Percentiles rank a stretch among this genome's conserved stretches.
These are phyloP conservation scores for Fagus sylvatica DNA, from an alignment of 306 rosid genomes.

Conservation along the genomic window DNA sequence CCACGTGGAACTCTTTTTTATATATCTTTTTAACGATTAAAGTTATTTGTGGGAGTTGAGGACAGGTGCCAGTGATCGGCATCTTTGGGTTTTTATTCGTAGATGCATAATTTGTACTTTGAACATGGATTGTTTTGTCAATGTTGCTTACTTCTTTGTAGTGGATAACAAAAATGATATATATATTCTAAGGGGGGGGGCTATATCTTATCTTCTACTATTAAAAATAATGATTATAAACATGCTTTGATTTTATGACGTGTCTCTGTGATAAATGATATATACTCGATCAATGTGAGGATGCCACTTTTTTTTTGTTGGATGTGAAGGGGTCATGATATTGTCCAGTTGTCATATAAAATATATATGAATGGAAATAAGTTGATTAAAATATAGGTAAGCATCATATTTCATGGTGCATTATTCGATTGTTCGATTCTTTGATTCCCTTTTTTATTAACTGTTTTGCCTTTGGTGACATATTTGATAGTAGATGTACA, in stretches of 20 bases:
- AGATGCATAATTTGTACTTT: background rate
- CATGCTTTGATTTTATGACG: no score
- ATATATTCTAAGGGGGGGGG: no score
- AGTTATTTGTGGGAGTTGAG: background rate
- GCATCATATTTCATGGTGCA: no score
- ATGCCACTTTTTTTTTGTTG: background rate
- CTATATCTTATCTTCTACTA: background rate
- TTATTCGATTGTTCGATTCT: background rate
- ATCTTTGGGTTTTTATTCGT: background rate
- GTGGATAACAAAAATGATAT: background rate
- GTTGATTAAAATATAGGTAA: background rate
- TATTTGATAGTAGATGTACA: background rate
- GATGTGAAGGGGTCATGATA: background rate
- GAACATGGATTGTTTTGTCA: no score
- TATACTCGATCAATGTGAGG: background rate
- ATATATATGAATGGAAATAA: background rate
- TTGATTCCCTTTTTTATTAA: background rate
- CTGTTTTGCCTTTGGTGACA: background rate
- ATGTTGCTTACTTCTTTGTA: background rate
- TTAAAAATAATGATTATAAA: background rate
- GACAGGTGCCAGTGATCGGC: background rate
- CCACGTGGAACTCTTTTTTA: conserved; percentile 20
- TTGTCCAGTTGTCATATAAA: background rate
- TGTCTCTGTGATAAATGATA: background rate
- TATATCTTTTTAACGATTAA: background rate